Conservation (phyloP, 495 filamentous ascomycete species). For the Talaromyces trachyspermus region DNA sequence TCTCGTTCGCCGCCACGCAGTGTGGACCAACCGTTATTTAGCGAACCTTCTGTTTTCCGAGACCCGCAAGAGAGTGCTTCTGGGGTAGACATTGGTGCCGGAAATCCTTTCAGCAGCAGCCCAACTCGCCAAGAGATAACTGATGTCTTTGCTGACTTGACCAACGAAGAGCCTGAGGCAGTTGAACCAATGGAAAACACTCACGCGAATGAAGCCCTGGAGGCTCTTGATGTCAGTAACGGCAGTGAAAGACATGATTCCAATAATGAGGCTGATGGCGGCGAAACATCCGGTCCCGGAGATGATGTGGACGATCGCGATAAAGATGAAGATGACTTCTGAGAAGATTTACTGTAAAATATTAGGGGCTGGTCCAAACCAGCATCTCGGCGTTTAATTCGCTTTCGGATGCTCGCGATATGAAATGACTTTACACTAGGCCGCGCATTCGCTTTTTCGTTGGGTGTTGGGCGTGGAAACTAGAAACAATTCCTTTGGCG, state of each 20-base stretch:
- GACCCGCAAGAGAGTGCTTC: conserved; percentile 17
- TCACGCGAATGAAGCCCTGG: conserved; percentile 40
- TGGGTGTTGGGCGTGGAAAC: neutral
- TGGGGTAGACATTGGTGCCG: conserved; percentile 18
- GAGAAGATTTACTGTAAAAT: conserved; percentile 1
- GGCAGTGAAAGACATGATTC: conserved; percentile 20
- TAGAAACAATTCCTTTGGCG: conserved; percentile 2
- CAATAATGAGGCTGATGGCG: conserved; percentile 12
- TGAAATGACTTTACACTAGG: neutral
- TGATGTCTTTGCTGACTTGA: conserved; percentile 42
- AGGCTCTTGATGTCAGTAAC: conserved; percentile 36
- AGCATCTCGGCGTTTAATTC: neutral
- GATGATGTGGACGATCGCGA: conserved; percentile 7
- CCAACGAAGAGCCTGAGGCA: conserved; percentile 36
- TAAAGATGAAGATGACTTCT: conserved; percentile 10
- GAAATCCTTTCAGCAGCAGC: conserved; percentile 31
- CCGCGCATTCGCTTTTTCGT: neutral
- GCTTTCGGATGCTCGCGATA: neutral
- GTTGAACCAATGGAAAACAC: conserved; percentile 38
- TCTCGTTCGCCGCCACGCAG: conserved; percentile 32
- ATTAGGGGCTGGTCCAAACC: neutral
- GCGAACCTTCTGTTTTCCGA: conserved; percentile 29
- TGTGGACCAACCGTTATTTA: conserved; percentile 35
- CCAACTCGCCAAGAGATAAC: conserved; percentile 34
- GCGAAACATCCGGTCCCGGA: conserved; percentile 4